Conservation (phyloP, 805 yeast species). For the Saccharomyces paradoxus region DNA sequence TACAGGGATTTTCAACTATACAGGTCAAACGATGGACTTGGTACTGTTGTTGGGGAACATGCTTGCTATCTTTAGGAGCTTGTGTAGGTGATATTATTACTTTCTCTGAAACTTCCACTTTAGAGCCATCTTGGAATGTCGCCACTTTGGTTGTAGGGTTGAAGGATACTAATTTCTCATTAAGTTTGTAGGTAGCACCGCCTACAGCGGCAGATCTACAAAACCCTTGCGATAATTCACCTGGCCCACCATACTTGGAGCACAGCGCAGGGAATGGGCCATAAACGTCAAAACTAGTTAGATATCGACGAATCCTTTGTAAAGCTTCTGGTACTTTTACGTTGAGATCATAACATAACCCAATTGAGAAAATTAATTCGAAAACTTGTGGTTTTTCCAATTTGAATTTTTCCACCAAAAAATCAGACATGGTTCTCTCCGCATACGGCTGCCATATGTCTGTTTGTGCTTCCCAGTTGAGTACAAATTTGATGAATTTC, state of each 20-base stretch:
- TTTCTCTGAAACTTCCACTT: constrained; percentile 69
- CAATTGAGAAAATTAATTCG: constrained; percentile 82
- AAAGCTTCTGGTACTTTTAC: constrained; percentile 69
- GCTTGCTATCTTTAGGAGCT: constrained; percentile 37
- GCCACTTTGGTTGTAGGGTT: constrained; percentile 65
- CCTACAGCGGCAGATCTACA: constrained; percentile 98
- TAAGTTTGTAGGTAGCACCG: constrained; percentile 85
- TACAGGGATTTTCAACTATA: constrained; percentile 77
- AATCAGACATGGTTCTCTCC: constrained; percentile 47
- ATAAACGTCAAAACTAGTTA: constrained; percentile 79
- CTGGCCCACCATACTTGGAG: constrained; percentile 92
- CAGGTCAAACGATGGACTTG: constrained; percentile 71
- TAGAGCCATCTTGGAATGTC: constrained; percentile 64
- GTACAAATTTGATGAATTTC: constrained; percentile 85
- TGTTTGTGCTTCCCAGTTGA: constrained; percentile 55
- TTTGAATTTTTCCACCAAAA: constrained; percentile 58
- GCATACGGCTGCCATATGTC: constrained; percentile 51
- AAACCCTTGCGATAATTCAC: constrained; percentile 93
- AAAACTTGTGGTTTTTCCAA: constrained; percentile 66
- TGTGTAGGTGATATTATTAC: constrained; percentile 69
- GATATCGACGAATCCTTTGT: constrained; percentile 72
- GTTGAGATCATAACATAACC: constrained; percentile 55
- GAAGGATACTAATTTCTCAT: constrained; percentile 54
- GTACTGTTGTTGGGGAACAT: constrained; percentile 39
- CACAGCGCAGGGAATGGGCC: constrained; percentile 90